Evolutionary conservation across 2,329 filamentous ascomycete species (phyloP).

Genomic region (Chaetomium strumarium): DNA sequence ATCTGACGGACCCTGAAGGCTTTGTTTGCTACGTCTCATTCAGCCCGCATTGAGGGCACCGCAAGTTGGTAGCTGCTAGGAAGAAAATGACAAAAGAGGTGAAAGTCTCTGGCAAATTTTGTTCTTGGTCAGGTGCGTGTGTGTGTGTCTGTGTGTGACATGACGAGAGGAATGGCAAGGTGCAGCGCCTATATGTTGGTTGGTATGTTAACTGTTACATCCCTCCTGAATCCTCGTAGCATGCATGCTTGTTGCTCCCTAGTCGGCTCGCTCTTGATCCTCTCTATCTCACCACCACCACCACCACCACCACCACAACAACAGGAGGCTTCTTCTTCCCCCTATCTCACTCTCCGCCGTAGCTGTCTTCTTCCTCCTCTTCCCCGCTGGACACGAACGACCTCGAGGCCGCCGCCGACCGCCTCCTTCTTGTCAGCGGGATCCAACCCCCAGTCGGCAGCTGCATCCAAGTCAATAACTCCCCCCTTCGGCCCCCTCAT

Average conservation of each 20-base stretch:
- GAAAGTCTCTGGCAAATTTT: constrained; percentile 28
- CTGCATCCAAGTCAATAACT: neutral
- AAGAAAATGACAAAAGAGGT: constrained; percentile 34
- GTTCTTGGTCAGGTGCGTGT: neutral
- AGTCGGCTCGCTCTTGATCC: neutral
- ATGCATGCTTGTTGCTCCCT: neutral
- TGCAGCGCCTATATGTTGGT: too few species aligned
- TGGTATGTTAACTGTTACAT: too few species aligned
- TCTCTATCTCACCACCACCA: neutral
- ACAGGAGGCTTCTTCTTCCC: neutral
- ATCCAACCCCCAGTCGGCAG: too few species aligned
- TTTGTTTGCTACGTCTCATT: neutral
- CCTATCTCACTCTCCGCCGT: neutral
- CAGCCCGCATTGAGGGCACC: constrained; percentile 1
- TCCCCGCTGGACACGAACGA: neutral
- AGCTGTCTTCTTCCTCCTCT: neutral
- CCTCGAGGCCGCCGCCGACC: neutral
- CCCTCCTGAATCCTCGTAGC: neutral
- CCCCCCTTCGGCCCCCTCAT: neutral
- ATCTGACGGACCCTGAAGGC: too few species aligned
- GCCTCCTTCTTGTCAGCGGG: too few species aligned
- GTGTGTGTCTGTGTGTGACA: neutral
- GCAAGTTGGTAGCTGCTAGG: constrained; percentile 34
- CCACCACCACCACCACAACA: neutral
- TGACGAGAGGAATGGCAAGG: neutral